These are phyloP conservation scores for Xylariaceae sp. DNA, from an alignment of 2,329 filamentous ascomycete species.

Conservation along the genomic window DNA sequence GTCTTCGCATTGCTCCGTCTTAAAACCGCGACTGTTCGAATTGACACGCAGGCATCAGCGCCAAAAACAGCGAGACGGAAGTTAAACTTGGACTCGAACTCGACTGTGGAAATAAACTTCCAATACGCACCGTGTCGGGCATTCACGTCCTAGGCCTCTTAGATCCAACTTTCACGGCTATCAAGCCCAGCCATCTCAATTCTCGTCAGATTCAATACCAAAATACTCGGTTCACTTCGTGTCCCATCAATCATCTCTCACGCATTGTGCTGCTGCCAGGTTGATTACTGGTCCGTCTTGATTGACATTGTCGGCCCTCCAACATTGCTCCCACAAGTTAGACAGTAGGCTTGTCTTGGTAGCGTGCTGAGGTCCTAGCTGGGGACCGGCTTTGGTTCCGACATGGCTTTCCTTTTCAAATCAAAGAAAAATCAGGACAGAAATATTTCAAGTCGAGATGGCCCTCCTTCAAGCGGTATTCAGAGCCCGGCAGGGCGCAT, in stretches of 20 bases:
- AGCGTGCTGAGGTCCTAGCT: slow-evolving; percentile 41
- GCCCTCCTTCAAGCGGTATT: slow-evolving; percentile 55
- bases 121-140: slow-evolving; percentile 20
- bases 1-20: slow-evolving; percentile 2
- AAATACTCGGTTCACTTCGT: slow-evolving; percentile 10
- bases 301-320: neutral
- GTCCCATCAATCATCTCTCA: slow-evolving; percentile 10
- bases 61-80: slow-evolving; percentile 2
- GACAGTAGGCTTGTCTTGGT: slow-evolving; percentile 25
- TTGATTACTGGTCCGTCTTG: neutral
- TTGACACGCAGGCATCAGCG: slow-evolving; percentile 2
- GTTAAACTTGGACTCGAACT: slow-evolving; percentile 7
- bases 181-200: slow-evolving; percentile 39
- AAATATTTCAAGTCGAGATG: slow-evolving; percentile 62
- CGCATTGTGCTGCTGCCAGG: slow-evolving; percentile 2
- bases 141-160: slow-evolving; percentile 15
- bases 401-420: slow-evolving; percentile 84
- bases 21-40: neutral
- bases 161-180: slow-evolving; percentile 36
- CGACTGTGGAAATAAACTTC: slow-evolving; percentile 6
- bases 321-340: slow-evolving; percentile 16
- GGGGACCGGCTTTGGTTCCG: slow-evolving; percentile 48
- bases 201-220: too few species aligned
- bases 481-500: slow-evolving; percentile 57
- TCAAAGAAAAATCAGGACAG: slow-evolving; percentile 79